These are phyloP conservation scores for Pythium aristosporum DNA, from an alignment of 352 stramenopile species.

Conservation along the genomic window DNA sequence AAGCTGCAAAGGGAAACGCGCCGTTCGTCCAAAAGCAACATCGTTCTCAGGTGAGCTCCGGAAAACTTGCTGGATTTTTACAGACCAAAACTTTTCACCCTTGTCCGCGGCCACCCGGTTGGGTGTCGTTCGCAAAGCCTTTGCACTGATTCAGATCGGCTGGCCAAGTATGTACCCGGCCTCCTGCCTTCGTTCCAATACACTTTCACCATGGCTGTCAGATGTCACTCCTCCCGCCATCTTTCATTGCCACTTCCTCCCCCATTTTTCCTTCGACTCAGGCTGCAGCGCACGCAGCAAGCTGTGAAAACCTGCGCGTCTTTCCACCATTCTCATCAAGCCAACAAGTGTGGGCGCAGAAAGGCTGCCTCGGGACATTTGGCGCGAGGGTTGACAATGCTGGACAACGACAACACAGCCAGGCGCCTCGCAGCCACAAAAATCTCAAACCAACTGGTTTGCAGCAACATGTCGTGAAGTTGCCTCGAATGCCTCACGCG, in stretches of 20 bases:
- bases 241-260: background rate
- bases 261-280: conserved; percentile 5
- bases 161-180: background rate
- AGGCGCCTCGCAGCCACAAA: conserved; percentile 18
- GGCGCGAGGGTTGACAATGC: conserved; percentile 15
- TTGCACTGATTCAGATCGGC: conserved; percentile 12
- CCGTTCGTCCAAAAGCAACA: too few species aligned
- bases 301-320: background rate
- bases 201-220: conserved; percentile 2
- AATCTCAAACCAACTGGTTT: conserved; percentile 24
- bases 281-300: conserved; percentile 14
- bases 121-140: conserved; percentile 17
- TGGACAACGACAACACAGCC: conserved; percentile 23
- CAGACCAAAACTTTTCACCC: background rate
- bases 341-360: conserved; percentile 17
- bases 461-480: conserved; percentile 21
- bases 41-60: background rate
- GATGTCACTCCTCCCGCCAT: conserved; percentile 11
- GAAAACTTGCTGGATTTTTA: conserved; percentile 5
- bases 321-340: background rate
- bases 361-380: conserved; percentile 5
- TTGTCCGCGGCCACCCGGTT: conserved; percentile 14
- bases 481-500: conserved; percentile 11
- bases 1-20: background rate
- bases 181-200: conserved; percentile 13